phyloP scores from a whole-genome alignment of 2,329 filamentous ascomycete species.

The Chaetoscypha palmicola region DNA sequence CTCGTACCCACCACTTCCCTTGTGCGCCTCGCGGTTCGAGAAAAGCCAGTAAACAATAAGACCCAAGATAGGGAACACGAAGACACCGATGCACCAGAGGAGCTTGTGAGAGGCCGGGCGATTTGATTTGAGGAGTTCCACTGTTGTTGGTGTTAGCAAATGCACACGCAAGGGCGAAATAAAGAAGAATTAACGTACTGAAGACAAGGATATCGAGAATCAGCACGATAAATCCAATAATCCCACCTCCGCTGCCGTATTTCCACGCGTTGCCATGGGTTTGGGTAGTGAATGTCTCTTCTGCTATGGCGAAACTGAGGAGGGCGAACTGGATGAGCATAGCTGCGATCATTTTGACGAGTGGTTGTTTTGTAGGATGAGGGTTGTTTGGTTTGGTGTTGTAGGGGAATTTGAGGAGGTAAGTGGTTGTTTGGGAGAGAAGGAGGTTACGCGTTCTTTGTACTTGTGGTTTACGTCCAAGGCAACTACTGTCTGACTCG shows the following conservation, averaged over 20 bases:
- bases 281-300: slow-evolving; percentile 34
- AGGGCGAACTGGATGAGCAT: slow-evolving; percentile 47
- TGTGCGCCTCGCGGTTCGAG: slow-evolving; percentile 52
- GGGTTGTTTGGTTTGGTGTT: neutral
- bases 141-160: slow-evolving; percentile 32
- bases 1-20: slow-evolving; percentile 48
- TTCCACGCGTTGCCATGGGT: slow-evolving; percentile 42
- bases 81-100: slow-evolving; percentile 56
- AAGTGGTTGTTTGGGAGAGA: no score
- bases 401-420: neutral
- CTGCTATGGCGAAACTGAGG: slow-evolving; percentile 40
- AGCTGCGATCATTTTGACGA: slow-evolving; percentile 27
- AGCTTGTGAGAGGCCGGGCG: slow-evolving; percentile 51
- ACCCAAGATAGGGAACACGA: slow-evolving; percentile 56
- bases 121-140: slow-evolving; percentile 58
- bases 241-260: slow-evolving; percentile 54
- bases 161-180: slow-evolving; percentile 5
- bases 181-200: slow-evolving; percentile 38
- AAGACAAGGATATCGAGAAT: slow-evolving; percentile 57
- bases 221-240: slow-evolving; percentile 54
- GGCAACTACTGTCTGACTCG: no score
- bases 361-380: neutral
- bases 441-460: no score
- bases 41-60: slow-evolving; percentile 58
- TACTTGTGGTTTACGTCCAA: no score